These are phyloP conservation scores for Penicillium aurantiogriseum DNA, from an alignment of 2,329 filamentous ascomycete species.

Conservation along the genomic window DNA sequence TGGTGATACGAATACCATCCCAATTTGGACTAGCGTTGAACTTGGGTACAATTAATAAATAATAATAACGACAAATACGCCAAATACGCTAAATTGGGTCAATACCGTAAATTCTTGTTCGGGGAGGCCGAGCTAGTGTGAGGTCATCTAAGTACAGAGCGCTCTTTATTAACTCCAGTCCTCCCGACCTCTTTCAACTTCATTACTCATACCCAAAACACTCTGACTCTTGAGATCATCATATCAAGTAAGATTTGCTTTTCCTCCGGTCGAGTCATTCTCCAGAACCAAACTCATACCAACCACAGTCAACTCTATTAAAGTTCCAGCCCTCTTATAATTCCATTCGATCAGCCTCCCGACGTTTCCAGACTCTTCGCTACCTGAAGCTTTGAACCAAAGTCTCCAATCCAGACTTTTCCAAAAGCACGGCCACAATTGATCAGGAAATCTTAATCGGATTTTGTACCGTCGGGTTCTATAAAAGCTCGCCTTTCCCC, in stretches of 20 bases:
- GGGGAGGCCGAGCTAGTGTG: constrained; percentile 1
- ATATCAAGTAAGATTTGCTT: constrained; percentile 5
- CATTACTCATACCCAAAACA: constrained; percentile 9
- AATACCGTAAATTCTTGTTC: constrained; percentile 9
- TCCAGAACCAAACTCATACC: constrained; percentile 16
- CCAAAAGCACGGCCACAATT: constrained; percentile 20
- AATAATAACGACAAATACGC: not conserved
- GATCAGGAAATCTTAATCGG: constrained; percentile 26
- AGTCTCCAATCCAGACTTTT: constrained; percentile 6
- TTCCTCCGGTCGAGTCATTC: constrained; percentile 24
- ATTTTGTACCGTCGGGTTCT: constrained; percentile 27
- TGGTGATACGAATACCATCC: not conserved
- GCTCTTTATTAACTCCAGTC: constrained; percentile 15
- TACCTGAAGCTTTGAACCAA: constrained; percentile 9
- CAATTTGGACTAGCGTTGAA: constrained; percentile 10
- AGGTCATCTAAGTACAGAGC: constrained; percentile 10
- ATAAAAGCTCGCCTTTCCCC: constrained; percentile 30
- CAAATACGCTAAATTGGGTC: not conserved
- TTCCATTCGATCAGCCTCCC: constrained; percentile 20
- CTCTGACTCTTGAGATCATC: constrained; percentile 9
- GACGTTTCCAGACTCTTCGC: constrained; percentile 35
- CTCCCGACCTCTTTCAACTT: constrained; percentile 12
- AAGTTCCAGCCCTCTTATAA: constrained; percentile 17
- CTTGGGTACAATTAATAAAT: not conserved
- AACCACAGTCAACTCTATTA: constrained; percentile 10